Percentiles rank a stretch among this genome's conserved stretches.
Conservation (phyloP, 495 filamentous ascomycete species). For the Rusavskia elegans region DNA sequence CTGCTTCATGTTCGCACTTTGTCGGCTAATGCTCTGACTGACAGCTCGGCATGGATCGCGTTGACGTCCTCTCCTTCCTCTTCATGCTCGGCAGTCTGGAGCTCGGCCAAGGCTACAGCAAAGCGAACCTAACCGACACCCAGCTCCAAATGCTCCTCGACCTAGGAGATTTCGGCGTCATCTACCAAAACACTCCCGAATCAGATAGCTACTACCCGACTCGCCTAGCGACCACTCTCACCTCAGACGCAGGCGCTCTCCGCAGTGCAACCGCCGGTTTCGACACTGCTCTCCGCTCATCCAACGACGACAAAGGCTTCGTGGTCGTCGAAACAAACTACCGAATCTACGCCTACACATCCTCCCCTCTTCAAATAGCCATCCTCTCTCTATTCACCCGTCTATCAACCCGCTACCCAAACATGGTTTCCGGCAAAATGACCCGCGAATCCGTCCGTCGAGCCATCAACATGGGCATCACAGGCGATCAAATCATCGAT, state of each 20-base stretch:
- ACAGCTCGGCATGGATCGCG: conserved; percentile 59
- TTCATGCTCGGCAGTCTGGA: conserved; percentile 91
- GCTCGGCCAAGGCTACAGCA: conserved; percentile 78
- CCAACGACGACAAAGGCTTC: conserved; percentile 45
- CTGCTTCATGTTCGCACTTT: not conserved
- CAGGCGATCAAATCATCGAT: conserved; percentile 78
- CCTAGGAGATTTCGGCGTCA: conserved; percentile 78
- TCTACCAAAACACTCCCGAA: conserved; percentile 45
- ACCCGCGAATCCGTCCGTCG: conserved; percentile 72
- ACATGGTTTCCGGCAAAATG: conserved; percentile 78
- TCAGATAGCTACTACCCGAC: conserved; percentile 78
- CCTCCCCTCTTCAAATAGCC: conserved; percentile 80
- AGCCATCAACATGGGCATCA: conserved; percentile 83
- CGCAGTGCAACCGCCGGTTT: conserved; percentile 43
- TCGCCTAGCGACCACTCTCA: conserved; percentile 84
- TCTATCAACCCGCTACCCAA: conserved; percentile 74
- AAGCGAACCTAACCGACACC: conserved; percentile 55
- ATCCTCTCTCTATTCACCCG: conserved; percentile 81
- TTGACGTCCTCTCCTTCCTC: conserved; percentile 88
- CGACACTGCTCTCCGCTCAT: conserved; percentile 29
- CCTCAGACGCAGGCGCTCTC: conserved; percentile 58
- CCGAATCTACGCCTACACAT: conserved; percentile 90
- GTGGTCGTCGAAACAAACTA: conserved; percentile 99
- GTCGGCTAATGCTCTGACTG: not conserved
- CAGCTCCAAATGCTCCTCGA: conserved; percentile 77